Percentiles rank a stretch among this genome's conserved stretches.
Evolutionary conservation across 352 stramenopile species (phyloP).

Genomic region (Globisporangium radiosum): DNA sequence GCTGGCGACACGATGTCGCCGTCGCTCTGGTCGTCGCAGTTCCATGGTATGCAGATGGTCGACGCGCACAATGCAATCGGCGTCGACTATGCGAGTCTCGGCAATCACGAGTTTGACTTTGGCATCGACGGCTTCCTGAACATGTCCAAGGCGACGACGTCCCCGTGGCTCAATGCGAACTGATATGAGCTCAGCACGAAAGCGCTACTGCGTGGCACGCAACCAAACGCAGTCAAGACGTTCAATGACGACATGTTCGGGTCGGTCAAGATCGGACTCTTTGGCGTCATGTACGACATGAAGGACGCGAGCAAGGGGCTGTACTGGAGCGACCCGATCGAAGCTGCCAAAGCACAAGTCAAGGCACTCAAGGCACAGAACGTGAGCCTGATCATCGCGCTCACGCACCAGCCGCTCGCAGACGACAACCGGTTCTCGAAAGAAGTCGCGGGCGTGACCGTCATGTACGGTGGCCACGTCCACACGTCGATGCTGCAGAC

Average conservation of each 20-base stretch:
- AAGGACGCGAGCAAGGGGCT: conserved; percentile 50
- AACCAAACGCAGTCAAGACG: conserved; percentile 37
- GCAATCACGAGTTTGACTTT: conserved; percentile 82
- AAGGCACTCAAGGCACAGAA: conserved; percentile 25
- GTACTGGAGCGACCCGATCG: conserved; percentile 64
- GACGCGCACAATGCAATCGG: conserved; percentile 70
- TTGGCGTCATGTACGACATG: conserved; percentile 82
- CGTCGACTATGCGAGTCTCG: conserved; percentile 64
- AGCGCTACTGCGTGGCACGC: conserved; percentile 45
- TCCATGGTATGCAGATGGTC: conserved; percentile 77
- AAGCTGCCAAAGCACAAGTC: conserved; percentile 45
- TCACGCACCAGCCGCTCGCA: conserved; percentile 62
- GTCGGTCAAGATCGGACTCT: conserved; percentile 55
- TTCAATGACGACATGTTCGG: conserved; percentile 46
- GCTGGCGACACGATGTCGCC: conserved; percentile 76
- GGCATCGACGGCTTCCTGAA: conserved; percentile 72
- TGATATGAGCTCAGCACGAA: conserved; percentile 44
- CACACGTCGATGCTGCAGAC: conserved; percentile 71
- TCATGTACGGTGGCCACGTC: conserved; percentile 71
- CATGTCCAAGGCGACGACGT: conserved; percentile 44
- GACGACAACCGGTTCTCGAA: conserved; percentile 72
- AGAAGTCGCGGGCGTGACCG: conserved; percentile 49
- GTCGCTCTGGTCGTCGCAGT: conserved; percentile 75
- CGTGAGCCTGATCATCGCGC: conserved; percentile 68
- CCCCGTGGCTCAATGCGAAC: conserved; percentile 29